Conservation (phyloP, 106 monocot species). For the Allium fistulosum region DNA sequence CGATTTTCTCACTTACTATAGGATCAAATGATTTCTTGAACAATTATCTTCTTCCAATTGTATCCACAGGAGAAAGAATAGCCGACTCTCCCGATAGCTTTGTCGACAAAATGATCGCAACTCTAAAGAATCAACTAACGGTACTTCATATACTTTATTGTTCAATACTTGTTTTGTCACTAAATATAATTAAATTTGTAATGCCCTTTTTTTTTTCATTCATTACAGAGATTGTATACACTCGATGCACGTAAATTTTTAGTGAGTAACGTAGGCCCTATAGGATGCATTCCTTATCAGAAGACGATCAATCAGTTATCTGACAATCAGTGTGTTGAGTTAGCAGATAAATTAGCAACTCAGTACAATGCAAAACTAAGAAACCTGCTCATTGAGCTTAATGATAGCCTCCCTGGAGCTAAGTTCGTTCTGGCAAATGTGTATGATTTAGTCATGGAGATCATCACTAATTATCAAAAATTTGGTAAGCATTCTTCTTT, state of each 20-base stretch:
- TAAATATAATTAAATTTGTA: not conserved
- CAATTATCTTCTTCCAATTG: slow-evolving; percentile 75
- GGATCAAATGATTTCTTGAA: slow-evolving; percentile 91
- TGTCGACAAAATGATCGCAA: slow-evolving; percentile 50
- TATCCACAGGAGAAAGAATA: slow-evolving; percentile 33
- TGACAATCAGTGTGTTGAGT: slow-evolving; percentile 43
- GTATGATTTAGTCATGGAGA: slow-evolving; percentile 66
- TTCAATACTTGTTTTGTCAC: not conserved
- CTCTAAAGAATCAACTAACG: slow-evolving; percentile 41
- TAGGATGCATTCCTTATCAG: slow-evolving; percentile 92
- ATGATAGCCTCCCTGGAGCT: slow-evolving; percentile 54
- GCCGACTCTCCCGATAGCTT: slow-evolving; percentile 41
- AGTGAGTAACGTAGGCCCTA: slow-evolving; percentile 68
- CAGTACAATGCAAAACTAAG: slow-evolving; percentile 45
- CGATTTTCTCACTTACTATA: slow-evolving; percentile 75
- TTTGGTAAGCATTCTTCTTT: slow-evolving; percentile 26
- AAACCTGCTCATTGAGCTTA: slow-evolving; percentile 49
- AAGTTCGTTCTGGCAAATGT: slow-evolving; percentile 72
- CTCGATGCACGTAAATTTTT: slow-evolving; percentile 76
- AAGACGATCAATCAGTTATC: slow-evolving; percentile 48
- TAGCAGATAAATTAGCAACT: slow-evolving; percentile 58
- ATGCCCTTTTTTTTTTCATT: not conserved
- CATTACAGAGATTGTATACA: slow-evolving; percentile 47
- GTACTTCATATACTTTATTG: slow-evolving; percentile 10
- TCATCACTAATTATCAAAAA: slow-evolving; percentile 50